A percentile compares a stretch with the other conserved stretches of the same genome.
phyloP scores from a whole-genome alignment of 106 monocot genomes.

The Triglochin maritima region DNA sequence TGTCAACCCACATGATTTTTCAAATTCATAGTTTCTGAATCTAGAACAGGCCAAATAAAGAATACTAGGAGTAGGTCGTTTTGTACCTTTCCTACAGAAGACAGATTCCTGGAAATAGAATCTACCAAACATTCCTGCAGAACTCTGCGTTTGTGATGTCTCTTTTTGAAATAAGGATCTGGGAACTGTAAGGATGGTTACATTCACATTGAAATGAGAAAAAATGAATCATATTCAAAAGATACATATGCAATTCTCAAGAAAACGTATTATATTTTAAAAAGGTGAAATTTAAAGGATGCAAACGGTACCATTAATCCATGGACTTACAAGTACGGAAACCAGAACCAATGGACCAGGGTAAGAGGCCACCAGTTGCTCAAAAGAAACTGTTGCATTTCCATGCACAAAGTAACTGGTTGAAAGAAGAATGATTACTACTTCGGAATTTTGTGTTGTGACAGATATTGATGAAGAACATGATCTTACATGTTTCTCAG shows the following conservation, averaged over 20 bases:
- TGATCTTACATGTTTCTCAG: slow-evolving; percentile 64
- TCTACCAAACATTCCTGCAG: slow-evolving; percentile 53
- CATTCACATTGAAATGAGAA: not conserved
- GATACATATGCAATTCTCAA: not conserved
- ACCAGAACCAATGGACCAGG: slow-evolving; percentile 68
- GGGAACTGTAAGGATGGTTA: slow-evolving; percentile 49
- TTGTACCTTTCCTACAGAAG: slow-evolving; percentile 59
- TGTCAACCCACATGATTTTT: not conserved
- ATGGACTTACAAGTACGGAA: slow-evolving; percentile 67
- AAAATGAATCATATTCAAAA: not conserved
- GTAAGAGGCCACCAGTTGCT: slow-evolving; percentile 54
- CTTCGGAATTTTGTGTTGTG: not conserved
- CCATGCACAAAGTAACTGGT: slow-evolving; percentile 76
- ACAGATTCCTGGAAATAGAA: slow-evolving; percentile 55
- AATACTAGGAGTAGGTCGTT: not conserved
- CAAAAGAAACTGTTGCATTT: slow-evolving; percentile 79
- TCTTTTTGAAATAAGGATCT: slow-evolving; percentile 89
- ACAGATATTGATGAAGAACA: not conserved
- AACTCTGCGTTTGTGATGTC: slow-evolving; percentile 88
- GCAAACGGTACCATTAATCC: no score
- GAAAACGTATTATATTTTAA: not conserved
- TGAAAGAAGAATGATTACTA: slow-evolving; percentile 8
- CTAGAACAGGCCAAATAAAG: not conserved
- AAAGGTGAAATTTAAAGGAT: not conserved
- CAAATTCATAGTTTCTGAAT: not conserved